phyloP scores from a whole-genome alignment of 441 rosid genomes.

The Gossypium gossypioides region DNA sequence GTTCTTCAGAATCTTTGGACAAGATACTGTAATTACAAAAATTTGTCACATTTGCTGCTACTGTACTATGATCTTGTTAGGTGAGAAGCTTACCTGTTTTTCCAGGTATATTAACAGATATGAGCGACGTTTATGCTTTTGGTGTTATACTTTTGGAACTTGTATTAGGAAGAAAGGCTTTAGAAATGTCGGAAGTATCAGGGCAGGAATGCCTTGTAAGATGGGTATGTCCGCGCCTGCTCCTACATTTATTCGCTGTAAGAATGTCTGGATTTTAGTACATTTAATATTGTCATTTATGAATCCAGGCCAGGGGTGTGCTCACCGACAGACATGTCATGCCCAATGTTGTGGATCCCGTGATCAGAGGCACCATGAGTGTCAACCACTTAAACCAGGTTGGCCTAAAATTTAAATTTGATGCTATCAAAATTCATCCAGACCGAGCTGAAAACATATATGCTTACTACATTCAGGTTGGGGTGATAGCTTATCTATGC shows the following conservation, averaged over 20 bases:
- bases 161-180: conserved; percentile 67
- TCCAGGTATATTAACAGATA: conserved; percentile 73
- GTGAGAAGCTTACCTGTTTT: not conserved
- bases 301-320: conserved; percentile 48
- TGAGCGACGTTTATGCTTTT: conserved; percentile 82
- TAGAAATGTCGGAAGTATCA: conserved; percentile 34
- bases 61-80: conserved; percentile 8
- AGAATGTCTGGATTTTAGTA: not conserved
- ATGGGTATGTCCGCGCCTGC: conserved; percentile 42
- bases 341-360: not conserved
- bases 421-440: not conserved
- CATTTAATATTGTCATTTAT: not conserved
- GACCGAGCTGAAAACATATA: not conserved
- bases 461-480: not conserved
- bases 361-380: not conserved
- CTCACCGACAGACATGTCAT: not conserved
- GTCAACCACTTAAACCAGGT: not conserved
- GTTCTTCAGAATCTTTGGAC: not conserved
- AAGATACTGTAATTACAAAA: not conserved
- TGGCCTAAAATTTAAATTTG: not conserved
- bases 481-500: not conserved
- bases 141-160: conserved; percentile 88
- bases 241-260: not conserved
- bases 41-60: not conserved
- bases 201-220: conserved; percentile 73